phyloP scores from a whole-genome alignment of 2,329 filamentous ascomycete species.

The Hymenoscyphus occultus region DNA sequence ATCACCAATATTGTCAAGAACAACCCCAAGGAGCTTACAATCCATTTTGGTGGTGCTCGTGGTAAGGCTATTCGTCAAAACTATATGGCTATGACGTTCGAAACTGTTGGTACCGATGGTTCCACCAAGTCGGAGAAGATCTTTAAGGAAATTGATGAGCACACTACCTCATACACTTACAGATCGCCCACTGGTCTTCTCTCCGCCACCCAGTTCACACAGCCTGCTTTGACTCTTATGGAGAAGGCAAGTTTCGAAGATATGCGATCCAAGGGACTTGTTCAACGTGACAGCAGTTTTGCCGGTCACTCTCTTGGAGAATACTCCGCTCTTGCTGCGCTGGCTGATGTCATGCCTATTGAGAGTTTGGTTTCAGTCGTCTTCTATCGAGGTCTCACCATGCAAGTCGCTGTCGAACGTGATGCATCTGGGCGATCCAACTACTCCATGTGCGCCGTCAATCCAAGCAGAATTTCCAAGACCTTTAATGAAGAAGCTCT shows the following conservation, averaged over 20 bases:
- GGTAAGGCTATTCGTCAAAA: slow-evolving; percentile 98
- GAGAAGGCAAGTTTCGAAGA: slow-evolving; percentile 99
- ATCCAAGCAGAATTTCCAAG: slow-evolving; percentile 96
- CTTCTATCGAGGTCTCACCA: slow-evolving; percentile 97
- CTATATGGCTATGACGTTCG: slow-evolving; percentile 99
- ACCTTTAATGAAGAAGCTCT: slow-evolving; percentile 98
- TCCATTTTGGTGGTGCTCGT: slow-evolving; percentile 94
- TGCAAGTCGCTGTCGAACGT: slow-evolving; percentile 98
- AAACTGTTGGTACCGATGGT: slow-evolving; percentile 91
- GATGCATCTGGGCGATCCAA: slow-evolving; percentile 91
- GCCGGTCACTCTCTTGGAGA: slow-evolving; percentile 97
- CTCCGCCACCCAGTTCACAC: slow-evolving; percentile 97
- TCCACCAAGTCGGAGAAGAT: slow-evolving; percentile 98
- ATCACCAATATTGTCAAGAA: slow-evolving; percentile 99
- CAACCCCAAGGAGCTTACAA: slow-evolving; percentile 97
- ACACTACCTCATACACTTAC: slow-evolving; percentile 94
- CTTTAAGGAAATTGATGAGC: slow-evolving; percentile 96
- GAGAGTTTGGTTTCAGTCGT: slow-evolving; percentile 97
- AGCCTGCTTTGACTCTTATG: slow-evolving; percentile 96
- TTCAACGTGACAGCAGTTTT: slow-evolving; percentile 94
- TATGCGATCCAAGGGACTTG: slow-evolving; percentile 95
- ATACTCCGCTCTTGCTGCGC: slow-evolving; percentile 92
- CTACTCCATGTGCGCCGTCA: slow-evolving; percentile 99
- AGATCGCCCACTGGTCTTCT: slow-evolving; percentile 89
- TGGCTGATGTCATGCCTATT: slow-evolving; percentile 99